Evolutionary conservation across 2,329 filamentous ascomycete species (phyloP), one percentile per base, ranked within the genome.

Genomic region (Monilinia aucupariae): DNA sequence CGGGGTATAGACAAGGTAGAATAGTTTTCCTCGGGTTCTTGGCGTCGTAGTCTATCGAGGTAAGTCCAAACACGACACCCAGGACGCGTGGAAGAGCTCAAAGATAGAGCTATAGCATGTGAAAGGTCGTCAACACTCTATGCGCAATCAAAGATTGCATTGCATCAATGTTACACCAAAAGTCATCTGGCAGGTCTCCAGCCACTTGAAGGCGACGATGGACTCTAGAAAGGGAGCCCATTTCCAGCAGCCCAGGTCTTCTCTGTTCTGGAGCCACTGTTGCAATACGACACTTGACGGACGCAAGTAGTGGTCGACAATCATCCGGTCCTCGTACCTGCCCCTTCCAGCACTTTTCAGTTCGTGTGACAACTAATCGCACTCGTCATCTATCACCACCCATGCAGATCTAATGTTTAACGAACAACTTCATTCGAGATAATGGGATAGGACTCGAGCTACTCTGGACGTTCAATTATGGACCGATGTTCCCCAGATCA

Each of bases 241-340:
- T 25, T 47, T 47, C 48, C 41, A 58, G 10, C 41, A n/a, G 27
- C 32, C 25, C 27, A 56, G 53, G 22, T 39, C 53, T 56, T 56
- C 41, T 47, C 43, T 25, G 20, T 34, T 25, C 20, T 34, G 32
- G 12, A 34, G 2, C 6, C 8, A 7, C 27, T 32, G 13, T 34
- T 30, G 41, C 27, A 9, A 20, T 20, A 58, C 8, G 20, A n/a
- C 54, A 58, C 27, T 30, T 58, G 30, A 58, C 13, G 3, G 22
- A 25, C 47, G 30, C 41, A 45, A 47, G 6, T 45, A 37, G 8
- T 47, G 17, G 47, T 34, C 41, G 20, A 25, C 41, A 58, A 58
- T 58, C 54, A 58, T 13, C 54, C 54, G 41, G 41, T 39, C 15
- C 30, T 34, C 34, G 7, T 34, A 58, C 54, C 54, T 58, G 41